Evolutionary conservation across 2,329 filamentous ascomycete species (phyloP).

Genomic region (Fusarium sp.): DNA sequence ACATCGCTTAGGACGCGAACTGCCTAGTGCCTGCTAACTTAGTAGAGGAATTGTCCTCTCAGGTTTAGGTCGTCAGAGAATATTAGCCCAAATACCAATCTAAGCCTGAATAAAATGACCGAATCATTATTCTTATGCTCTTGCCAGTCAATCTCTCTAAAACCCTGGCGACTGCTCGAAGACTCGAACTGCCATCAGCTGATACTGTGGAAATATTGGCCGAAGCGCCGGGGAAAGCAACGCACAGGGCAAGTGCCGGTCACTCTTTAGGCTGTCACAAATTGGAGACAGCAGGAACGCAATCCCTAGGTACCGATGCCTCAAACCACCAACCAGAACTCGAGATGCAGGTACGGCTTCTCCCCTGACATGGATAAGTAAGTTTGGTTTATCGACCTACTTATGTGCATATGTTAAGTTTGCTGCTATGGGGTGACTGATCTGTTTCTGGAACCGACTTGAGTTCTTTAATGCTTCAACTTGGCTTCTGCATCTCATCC

Average conservation of each 20-base stretch:
- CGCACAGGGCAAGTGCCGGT: conserved; percentile 17
- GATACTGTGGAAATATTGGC: conserved; percentile 24
- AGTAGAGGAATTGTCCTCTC: not conserved
- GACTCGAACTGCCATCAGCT: not conserved
- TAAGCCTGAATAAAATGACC: not conserved
- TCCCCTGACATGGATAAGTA: conserved; percentile 45
- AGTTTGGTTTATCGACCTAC: conserved; percentile 2
- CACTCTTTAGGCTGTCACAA: conserved; percentile 26
- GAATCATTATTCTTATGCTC: not conserved
- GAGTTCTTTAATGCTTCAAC: conserved; percentile 23
- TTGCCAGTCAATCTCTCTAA: not conserved
- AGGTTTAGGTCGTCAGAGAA: not conserved
- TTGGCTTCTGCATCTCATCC: conserved; percentile 15
- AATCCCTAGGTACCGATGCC: conserved; percentile 25
- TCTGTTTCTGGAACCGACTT: conserved; percentile 28
- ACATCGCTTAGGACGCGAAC: not conserved
- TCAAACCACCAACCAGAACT: conserved; percentile 42
- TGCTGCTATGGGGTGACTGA: conserved; percentile 13
- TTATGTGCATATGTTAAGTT: not conserved
- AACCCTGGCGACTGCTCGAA: not conserved
- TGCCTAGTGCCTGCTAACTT: not conserved
- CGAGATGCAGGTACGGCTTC: conserved; percentile 43
- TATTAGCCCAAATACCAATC: not conserved
- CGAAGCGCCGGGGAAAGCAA: conserved; percentile 9
- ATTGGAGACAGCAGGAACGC: conserved; percentile 27